Evolutionary conservation across 805 yeast genomes (phyloP), one percentile per base, ranked within the genome.

Genomic region (Metschnikowia colocasiae): DNA sequence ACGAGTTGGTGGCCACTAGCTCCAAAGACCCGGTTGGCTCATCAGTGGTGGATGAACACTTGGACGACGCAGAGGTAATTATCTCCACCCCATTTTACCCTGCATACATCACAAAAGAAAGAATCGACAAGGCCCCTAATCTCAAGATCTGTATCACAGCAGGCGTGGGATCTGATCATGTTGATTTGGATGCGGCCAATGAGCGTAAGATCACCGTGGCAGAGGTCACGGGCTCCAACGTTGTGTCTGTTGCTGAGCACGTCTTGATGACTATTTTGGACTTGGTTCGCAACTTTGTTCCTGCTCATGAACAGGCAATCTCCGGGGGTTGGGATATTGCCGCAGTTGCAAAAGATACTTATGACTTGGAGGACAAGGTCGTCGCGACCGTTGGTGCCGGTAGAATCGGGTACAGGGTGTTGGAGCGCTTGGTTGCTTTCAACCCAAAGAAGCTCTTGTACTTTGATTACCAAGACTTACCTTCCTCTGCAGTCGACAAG

Each of bases 51-150:
- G 94, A 86, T 64, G 71, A 76, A 59, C 74, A 84, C 53, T 76
- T 86, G 61, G 78, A 73, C 40, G 89, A 82, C 51, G 87, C 91
- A 4, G 94, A 86, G 56, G 74, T 86, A 43, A 78, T 86, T 59
- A 85, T 87, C 65, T 81, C 91, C 34, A 85, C 92, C 10, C 94
- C 95, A 3, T 86, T 87, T 77, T 87, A 78, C 67, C 94, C 95
- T 4, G 92, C 83, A 31, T 86, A 86, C 65, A 74, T 86, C 62
- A 78, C 83, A 46, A 73, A 74, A 49, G 84, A 81, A 57, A 76
- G 92, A 59, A 75, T 86, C 53, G 80, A 71, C 42, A 76, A 78
- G 60, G 91, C 92, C 29, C 81, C 82, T 63, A 84, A 83, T 45
- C 75, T 86, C 66, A 85, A 84, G 71, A 61, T 83, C 43, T 71